Percentiles rank a stretch among this genome's conserved stretches.
Evolutionary conservation across 345 rosid species (phyloP).

Genomic region (Hypericum perforatum): DNA sequence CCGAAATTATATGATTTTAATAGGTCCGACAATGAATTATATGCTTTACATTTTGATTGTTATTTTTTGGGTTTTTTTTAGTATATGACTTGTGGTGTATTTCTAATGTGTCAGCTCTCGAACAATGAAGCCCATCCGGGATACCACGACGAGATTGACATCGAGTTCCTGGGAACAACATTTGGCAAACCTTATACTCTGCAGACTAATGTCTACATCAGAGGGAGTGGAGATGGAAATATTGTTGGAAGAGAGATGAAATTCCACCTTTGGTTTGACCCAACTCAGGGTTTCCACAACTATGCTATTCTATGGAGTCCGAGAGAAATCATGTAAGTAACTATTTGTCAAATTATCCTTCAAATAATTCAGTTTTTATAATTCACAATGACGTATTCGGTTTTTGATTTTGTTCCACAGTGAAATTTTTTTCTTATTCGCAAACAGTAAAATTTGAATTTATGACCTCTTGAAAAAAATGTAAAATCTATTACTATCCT

Average conservation of each 20-base stretch:
- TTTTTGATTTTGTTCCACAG: too few relatives aligned
- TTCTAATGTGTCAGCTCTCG: constrained; percentile 44
- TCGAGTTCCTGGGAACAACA: constrained; percentile 81
- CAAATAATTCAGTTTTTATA: background rate
- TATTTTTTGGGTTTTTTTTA: too few relatives aligned
- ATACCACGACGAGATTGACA: constrained; percentile 79
- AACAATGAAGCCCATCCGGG: constrained; percentile 77
- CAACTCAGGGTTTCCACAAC: constrained; percentile 65
- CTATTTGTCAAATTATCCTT: too few relatives aligned
- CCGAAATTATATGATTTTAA: background rate
- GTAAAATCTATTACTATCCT: too few relatives aligned
- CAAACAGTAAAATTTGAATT: too few relatives aligned
- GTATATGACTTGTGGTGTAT: too few relatives aligned
- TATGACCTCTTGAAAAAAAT: too few relatives aligned
- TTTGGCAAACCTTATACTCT: constrained; percentile 61
- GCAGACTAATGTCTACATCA: constrained; percentile 81
- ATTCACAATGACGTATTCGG: too few relatives aligned
- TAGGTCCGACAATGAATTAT: background rate
- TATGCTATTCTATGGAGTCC: constrained; percentile 70
- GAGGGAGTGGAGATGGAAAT: constrained; percentile 84
- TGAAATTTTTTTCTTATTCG: too few relatives aligned
- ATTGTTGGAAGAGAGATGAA: constrained; percentile 67
- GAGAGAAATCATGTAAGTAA: constrained; percentile 60
- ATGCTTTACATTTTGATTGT: background rate
- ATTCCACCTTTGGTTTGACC: constrained; percentile 89